Percentiles rank a stretch among this genome's conserved stretches.
These are phyloP conservation scores for Sherardia arvensis DNA, from an alignment of 257 asterid species.

Conservation along the genomic window DNA sequence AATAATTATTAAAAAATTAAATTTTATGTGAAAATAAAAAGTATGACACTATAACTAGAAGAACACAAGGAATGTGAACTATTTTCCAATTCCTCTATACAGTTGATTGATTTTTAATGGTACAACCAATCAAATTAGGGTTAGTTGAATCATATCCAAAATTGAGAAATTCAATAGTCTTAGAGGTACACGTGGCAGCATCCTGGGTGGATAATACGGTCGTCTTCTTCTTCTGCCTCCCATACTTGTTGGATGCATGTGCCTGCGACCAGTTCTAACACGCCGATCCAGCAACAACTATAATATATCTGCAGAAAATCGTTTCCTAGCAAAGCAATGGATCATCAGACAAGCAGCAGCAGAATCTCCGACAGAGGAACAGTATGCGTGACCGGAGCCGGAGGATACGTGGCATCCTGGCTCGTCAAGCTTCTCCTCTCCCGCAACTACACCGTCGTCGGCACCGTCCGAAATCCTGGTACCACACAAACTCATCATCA, in stretches of 20 bases:
- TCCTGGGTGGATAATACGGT: not conserved
- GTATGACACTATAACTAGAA: too few species aligned
- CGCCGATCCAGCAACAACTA: too few species aligned
- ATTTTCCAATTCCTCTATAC: too few species aligned
- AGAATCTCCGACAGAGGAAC: not conserved
- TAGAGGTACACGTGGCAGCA: not conserved
- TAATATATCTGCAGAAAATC: not conserved
- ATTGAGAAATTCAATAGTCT: not conserved
- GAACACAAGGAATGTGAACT: too few species aligned
- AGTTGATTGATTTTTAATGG: too few species aligned
- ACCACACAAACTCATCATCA: not conserved
- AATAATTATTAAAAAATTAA: too few species aligned
- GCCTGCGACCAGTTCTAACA: not conserved
- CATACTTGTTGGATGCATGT: not conserved
- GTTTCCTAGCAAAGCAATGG: not conserved
- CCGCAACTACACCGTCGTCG: constrained; percentile 45
- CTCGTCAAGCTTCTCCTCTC: constrained; percentile 66
- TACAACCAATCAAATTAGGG: too few species aligned
- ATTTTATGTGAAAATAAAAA: too few species aligned
- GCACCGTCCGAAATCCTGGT: constrained; percentile 74
- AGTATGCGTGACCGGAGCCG: constrained; percentile 83
- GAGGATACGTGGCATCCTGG: constrained; percentile 74
- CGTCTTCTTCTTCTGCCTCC: not conserved
- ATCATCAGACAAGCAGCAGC: not conserved
- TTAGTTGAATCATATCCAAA: too few species aligned